phyloP scores from a whole-genome alignment of 495 filamentous ascomycete species.

The Lophiotrema nucula region DNA sequence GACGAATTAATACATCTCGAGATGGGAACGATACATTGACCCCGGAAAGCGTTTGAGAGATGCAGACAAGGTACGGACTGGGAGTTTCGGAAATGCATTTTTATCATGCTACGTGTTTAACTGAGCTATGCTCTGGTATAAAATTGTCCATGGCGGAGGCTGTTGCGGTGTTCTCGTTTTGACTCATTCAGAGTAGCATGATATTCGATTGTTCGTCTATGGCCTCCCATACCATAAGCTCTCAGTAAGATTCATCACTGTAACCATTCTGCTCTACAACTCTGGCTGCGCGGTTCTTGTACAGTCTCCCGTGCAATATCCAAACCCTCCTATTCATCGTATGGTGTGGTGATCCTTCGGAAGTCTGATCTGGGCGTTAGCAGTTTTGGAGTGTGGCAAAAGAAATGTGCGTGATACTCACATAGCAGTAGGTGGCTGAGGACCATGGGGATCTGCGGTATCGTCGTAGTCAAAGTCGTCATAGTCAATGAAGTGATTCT shows the following conservation, averaged over 20 bases:
- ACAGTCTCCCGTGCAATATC: background rate
- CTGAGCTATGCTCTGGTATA: too few species aligned
- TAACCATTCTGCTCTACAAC: background rate
- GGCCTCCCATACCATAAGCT: too few species aligned
- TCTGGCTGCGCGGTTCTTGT: background rate
- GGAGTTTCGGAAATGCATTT: too few species aligned
- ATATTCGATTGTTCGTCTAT: background rate
- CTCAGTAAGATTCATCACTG: too few species aligned
- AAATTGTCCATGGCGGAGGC: too few species aligned
- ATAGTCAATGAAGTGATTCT: background rate
- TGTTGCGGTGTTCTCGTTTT: too few species aligned
- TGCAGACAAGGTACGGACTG: too few species aligned
- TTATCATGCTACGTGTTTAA: too few species aligned
- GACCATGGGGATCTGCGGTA: background rate
- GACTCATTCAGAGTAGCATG: background rate
- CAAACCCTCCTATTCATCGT: background rate
- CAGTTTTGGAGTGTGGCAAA: background rate
- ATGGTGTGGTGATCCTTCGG: too few species aligned
- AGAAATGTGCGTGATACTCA: background rate
- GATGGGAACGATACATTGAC: too few species aligned
- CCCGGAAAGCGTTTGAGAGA: too few species aligned
- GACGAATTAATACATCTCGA: too few species aligned
- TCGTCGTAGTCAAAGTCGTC: background rate
- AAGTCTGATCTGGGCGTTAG: background rate
- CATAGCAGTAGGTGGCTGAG: background rate